Base-by-base conservation (phyloP, 192 early-diverging fungal genomes). In the Cetraspora pellucida region DNA sequence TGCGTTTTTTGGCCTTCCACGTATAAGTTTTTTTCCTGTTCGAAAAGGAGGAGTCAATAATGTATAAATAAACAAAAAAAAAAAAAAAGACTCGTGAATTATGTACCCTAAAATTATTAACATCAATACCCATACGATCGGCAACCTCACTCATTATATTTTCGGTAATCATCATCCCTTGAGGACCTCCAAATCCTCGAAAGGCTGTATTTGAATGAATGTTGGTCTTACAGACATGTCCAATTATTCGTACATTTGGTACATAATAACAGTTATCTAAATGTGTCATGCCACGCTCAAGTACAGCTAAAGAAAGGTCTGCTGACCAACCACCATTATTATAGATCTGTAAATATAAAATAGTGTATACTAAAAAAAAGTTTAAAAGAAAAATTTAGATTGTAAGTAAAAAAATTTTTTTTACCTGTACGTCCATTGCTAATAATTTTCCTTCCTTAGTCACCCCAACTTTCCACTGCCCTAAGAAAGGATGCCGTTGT, bases 141-240 rank as follows among this genome's bases (percentile, higher is more conserved):
- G 94, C 94, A 45, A 95, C 81, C 80, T 96, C 92, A 31, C 83
- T 86, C 57, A 96, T 91, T 77, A 87, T 92, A 27, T 88, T 89
- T 82, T 95, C 94, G 13, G 87, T 85, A 55, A 95, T 83, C 75
- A 95, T 85, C 90, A 94, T 93, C 49, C 90, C 93, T 82, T 96
- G 93, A 63, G 93, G 93, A 52, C 77, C 93, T 63, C 95, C 95
- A 77, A 95, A 96, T 31, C 94, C 89, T 75, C 95, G 86, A 87
- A 95, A 91, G 3, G 95, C 94, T 55, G 94, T 95, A 84, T 95
- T 95, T 73, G 92, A 91, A 77, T 92, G 89, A 45, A 89, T 87
- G 84, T 95, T 94, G 60, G 95, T 95, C 69, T 89, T 89, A 79
- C 93, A 95, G 30, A 94, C 80, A 54, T 84, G 82, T 55, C 95